Evolutionary conservation across 139 green algal species (phyloP).

Genomic region (Closterium sp.): DNA sequence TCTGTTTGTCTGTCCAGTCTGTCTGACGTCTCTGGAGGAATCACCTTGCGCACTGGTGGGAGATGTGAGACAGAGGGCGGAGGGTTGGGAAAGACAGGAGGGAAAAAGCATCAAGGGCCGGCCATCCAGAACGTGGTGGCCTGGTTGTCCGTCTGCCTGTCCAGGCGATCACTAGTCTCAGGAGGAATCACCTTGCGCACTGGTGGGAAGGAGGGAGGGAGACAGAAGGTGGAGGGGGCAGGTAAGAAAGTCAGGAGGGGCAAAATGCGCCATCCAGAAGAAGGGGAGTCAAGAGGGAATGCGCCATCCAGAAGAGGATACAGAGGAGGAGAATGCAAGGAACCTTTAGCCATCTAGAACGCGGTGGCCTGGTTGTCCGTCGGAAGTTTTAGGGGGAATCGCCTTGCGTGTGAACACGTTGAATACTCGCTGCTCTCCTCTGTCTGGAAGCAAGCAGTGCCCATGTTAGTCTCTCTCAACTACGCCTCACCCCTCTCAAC

Average conservation of each 20-base stretch:
- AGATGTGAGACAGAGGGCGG: too few species aligned
- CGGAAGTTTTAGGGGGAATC: neutral
- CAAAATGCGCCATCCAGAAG: too few species aligned
- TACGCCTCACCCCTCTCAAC: too few species aligned
- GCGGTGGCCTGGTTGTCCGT: conserved; percentile 57
- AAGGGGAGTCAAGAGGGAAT: too few species aligned
- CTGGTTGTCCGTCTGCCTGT: conserved; percentile 63
- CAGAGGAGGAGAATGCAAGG: too few species aligned
- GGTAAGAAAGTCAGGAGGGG: too few species aligned
- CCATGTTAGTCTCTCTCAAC: too few species aligned
- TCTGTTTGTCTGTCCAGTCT: neutral
- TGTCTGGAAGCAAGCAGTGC: neutral
- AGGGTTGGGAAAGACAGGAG: too few species aligned
- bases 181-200: neutral
- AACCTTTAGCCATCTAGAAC: conserved; percentile 78
- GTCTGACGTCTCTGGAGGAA: neutral
- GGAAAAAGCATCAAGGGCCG: too few species aligned
- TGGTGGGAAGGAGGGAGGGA: too few species aligned
- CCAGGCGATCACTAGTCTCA: neutral
- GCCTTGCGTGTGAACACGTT: conserved; percentile 57
- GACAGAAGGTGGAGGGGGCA: too few species aligned
- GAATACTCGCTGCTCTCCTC: conserved; percentile 54
- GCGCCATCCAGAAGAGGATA: too few species aligned
- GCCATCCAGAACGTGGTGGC: conserved; percentile 80
- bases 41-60: neutral